Evolutionary conservation across 176 grass and related monocot species (phyloP).

Genomic region (Rhynchospora pubera): DNA sequence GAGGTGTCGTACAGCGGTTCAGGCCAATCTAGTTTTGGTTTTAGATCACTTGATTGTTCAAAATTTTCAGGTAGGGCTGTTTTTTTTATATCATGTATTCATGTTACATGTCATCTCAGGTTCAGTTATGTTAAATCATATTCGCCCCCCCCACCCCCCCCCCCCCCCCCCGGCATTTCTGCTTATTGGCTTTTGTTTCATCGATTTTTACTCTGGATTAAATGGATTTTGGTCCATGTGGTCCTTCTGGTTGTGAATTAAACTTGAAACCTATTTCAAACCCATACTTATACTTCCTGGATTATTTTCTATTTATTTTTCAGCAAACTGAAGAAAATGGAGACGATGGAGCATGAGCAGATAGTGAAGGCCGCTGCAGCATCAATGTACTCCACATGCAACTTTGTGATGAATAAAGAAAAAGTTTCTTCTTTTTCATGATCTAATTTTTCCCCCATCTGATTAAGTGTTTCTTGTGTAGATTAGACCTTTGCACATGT

Average conservation of each 20-base stretch:
- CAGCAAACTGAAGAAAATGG: constrained; percentile 66
- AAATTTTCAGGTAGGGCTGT: background rate
- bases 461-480: background rate
- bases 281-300: background rate
- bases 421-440: constrained; percentile 59
- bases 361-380: constrained; percentile 85
- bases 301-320: background rate
- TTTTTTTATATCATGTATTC: background rate
- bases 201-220: background rate
- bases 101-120: background rate
- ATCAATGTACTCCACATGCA: constrained; percentile 94
- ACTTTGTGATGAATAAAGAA: constrained; percentile 58
- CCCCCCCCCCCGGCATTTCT: background rate
- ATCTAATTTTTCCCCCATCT: constrained; percentile 14
- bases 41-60: background rate
- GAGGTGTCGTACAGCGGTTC: background rate
- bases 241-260: background rate
- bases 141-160: too few relatives aligned
- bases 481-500: background rate
- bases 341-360: constrained; percentile 57
- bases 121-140: background rate
- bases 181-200: background rate
- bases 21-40: background rate
- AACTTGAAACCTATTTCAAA: background rate
- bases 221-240: background rate